Base-by-base conservation (phyloP, 148 eudicot genomes). In the Simmondsia chinensis region DNA sequence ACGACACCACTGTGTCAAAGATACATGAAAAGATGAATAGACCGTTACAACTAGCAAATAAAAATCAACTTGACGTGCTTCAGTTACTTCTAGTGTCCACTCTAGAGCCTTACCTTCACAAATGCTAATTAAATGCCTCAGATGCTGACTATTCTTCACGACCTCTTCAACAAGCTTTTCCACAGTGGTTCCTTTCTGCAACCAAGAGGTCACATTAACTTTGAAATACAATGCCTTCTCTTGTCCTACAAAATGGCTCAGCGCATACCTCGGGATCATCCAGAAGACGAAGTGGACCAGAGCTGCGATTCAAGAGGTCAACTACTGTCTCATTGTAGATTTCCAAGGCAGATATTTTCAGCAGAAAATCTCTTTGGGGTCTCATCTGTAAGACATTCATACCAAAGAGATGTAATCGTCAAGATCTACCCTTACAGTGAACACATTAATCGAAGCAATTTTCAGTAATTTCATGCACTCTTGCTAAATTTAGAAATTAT, bases 191-290 rank as follows among this genome's bases (percentile, higher is more conserved):
- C 99, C 99, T 77, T 74, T 91, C 96, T 91, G 82, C 68, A 66
- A 46, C 34, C 24, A 43, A 67, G 15, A 35, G 22, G 30, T 50
- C 48, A 19, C 14, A 53, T 16, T 10, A 26, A 27, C 23, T 21
- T 20, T 18, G 26, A 46, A 13, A 43, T 12, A 40, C 39, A 10
- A 44, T 41, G 30, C 24, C 31, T 48, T 41, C 31, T 9, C 15
- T 20, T 34, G 29, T 42, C 15, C 7, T 33, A 18, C 40, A 32
- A 19, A 33, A 59, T 20, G 34, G 43, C 30, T 12, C 27, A 25
- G 14, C 2, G 30, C 12, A 22, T 66, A 79, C 99, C 99, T 91
- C 99, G 20, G 96, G 99, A 60, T 91, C 99, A 74, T 91, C 99
- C 57, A 91, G 60, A 63, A 91, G 89, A 48, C 99, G 79, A 54